Percentiles rank a stretch among this genome's conserved stretches.
Conservation (phyloP, 2,329 filamentous ascomycete species). For the Fusarium succisae region DNA sequence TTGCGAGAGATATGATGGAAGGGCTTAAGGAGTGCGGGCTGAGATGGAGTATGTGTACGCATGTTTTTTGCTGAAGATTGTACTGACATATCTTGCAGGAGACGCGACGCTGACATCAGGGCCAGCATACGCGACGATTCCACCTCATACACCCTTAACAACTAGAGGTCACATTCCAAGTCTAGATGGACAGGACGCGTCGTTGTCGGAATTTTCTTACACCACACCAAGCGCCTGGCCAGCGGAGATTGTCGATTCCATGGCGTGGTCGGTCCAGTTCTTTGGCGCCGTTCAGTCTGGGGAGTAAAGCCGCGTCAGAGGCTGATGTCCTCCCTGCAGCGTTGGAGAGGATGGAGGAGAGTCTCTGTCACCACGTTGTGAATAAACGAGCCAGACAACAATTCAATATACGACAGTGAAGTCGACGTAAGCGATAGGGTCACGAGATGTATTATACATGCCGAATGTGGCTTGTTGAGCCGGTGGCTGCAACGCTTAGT, state of each 20-base stretch:
- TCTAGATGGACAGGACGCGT: neutral
- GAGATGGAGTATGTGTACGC: neutral
- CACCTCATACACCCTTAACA: neutral
- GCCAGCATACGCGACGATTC: neutral
- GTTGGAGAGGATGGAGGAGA: neutral
- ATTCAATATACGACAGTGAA: neutral
- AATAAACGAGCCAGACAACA: no score
- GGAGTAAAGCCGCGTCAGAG: neutral
- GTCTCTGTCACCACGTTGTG: accelerated
- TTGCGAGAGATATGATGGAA: neutral
- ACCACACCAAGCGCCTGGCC: neutral
- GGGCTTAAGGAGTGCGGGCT: neutral
- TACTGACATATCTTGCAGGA: neutral
- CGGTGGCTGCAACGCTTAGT: neutral
- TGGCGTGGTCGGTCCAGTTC: neutral
- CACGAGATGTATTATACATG: neutral
- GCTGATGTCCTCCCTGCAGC: neutral
- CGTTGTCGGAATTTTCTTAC: neutral
- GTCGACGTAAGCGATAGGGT: accelerated
- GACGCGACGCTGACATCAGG: neutral
- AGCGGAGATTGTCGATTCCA: neutral
- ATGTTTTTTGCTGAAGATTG: accelerated
- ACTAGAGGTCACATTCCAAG: neutral
- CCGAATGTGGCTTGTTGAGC: neutral
- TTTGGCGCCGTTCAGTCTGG: neutral